These are phyloP conservation scores for Atalantia buxifolia DNA, from an alignment of 345 rosid species.

Conservation along the genomic window DNA sequence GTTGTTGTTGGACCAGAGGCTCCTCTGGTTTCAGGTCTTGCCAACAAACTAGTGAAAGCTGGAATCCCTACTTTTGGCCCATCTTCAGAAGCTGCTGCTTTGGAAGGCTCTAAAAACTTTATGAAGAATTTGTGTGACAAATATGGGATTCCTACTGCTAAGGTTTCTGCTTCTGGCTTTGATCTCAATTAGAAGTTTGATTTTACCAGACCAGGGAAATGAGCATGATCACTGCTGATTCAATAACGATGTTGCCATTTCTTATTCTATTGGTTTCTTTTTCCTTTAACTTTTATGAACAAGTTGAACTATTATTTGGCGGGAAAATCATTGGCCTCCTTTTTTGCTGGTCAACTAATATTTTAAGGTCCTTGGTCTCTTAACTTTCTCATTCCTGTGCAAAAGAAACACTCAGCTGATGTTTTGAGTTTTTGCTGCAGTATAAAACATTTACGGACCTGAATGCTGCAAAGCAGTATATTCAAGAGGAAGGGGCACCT, in stretches of 20 bases:
- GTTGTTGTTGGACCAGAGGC: constrained; percentile 96
- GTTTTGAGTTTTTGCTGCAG: constrained; percentile 38
- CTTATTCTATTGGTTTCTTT: background rate
- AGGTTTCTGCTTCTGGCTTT: constrained; percentile 43
- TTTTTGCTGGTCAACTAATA: background rate
- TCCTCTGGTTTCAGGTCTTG: constrained; percentile 88
- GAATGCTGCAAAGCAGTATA: constrained; percentile 62
- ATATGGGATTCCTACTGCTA: constrained; percentile 87
- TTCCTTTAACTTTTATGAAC: background rate
- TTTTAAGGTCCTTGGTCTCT: constrained; percentile 17
- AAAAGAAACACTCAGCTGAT: background rate
- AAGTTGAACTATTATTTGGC: background rate
- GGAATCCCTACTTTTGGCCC: constrained; percentile 88
- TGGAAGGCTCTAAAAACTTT: constrained; percentile 95
- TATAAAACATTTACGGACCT: constrained; percentile 65
- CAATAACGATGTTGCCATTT: background rate
- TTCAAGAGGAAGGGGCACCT: constrained; percentile 75
- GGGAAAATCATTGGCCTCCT: background rate
- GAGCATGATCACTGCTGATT: background rate
- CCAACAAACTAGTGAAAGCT: constrained; percentile 63
- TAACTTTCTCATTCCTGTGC: background rate
- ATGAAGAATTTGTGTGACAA: constrained; percentile 91
- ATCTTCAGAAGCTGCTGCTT: constrained; percentile 91
- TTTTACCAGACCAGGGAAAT: background rate
- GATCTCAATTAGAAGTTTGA: background rate